A percentile compares a stretch with the other conserved stretches of the same genome.
These are phyloP conservation scores for Eragrostis tef DNA, from an alignment of 202 grass and related monocot species.

Conservation along the genomic window DNA sequence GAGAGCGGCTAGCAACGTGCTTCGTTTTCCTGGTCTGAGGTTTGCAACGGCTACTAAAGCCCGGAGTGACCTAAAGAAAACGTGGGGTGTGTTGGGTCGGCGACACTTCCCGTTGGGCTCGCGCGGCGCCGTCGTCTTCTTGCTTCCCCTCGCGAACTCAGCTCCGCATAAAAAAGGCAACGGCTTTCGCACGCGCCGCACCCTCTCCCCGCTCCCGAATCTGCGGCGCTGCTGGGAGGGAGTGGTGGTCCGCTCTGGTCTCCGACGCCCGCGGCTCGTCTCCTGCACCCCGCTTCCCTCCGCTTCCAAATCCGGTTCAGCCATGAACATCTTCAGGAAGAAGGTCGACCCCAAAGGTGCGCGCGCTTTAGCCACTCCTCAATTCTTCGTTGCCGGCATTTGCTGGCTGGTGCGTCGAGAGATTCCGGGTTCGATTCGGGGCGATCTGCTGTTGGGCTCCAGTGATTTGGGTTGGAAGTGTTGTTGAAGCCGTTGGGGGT, in stretches of 20 bases:
- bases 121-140: conserved; percentile 41
- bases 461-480: not conserved
- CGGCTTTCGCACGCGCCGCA: conserved; percentile 35
- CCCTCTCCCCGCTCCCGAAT: conserved; percentile 28
- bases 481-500: not conserved
- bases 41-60: conserved; percentile 58
- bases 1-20: not conserved
- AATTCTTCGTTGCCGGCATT: not conserved
- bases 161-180: not conserved
- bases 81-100: not conserved
- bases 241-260: not conserved
- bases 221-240: not conserved
- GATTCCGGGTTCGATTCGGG: conserved; percentile 11
- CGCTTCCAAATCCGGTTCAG: not conserved
- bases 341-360: conserved; percentile 85
- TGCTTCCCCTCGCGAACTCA: not conserved
- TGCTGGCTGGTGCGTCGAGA: not conserved
- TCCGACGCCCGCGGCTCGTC: not conserved
- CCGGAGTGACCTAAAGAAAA: conserved; percentile 23
- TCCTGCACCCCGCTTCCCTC: conserved; percentile 3
- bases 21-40: not conserved
- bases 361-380: not conserved
- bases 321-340: conserved; percentile 97
- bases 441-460: not conserved
- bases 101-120: conserved; percentile 56